Evolutionary conservation across 1,139 yeast genomes (phyloP).

Genomic region (Candida smagusa): DNA sequence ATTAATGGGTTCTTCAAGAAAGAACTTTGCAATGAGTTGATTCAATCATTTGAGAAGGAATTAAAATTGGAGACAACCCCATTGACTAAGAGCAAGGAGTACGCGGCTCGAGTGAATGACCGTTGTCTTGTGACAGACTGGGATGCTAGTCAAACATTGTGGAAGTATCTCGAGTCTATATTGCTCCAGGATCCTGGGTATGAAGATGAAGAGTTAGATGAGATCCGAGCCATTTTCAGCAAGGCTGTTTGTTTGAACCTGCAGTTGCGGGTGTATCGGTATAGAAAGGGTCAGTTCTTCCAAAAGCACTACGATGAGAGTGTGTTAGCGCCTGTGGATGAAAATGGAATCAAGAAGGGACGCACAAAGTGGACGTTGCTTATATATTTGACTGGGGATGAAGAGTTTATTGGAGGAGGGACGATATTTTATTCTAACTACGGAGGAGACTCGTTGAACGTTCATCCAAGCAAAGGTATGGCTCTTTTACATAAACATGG

Average conservation of each 20-base stretch:
- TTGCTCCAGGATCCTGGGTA: slow-evolving; percentile 30
- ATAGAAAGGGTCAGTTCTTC: slow-evolving; percentile 57
- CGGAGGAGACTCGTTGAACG: slow-evolving; percentile 24
- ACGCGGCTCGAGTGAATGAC: slow-evolving; percentile 62
- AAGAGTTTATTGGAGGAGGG: slow-evolving; percentile 60
- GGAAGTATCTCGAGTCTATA: slow-evolving; percentile 39
- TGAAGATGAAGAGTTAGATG: slow-evolving; percentile 26
- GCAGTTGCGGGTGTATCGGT: slow-evolving; percentile 55
- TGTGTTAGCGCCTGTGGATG: slow-evolving; percentile 33
- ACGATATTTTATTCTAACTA: slow-evolving; percentile 49
- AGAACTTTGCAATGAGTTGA: slow-evolving; percentile 43
- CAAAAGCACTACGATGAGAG: slow-evolving; percentile 65
- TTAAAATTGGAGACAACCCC: slow-evolving; percentile 48
- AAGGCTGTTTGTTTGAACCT: slow-evolving; percentile 54
- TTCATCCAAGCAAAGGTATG: slow-evolving; percentile 55
- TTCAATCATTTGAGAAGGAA: slow-evolving; percentile 31
- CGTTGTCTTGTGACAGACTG: slow-evolving; percentile 42
- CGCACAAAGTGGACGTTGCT: slow-evolving; percentile 59
- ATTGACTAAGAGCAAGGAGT: slow-evolving; percentile 45
- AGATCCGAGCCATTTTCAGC: slow-evolving; percentile 24
- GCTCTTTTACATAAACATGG: slow-evolving; percentile 67
- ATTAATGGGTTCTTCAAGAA: slow-evolving; percentile 43
- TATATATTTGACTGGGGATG: slow-evolving; percentile 56
- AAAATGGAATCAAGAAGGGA: slow-evolving; percentile 23
- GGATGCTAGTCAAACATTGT: slow-evolving; percentile 37